These are phyloP conservation scores for Thymus mandschuricus DNA, from an alignment of 257 asterid genomes.

Conservation along the genomic window DNA sequence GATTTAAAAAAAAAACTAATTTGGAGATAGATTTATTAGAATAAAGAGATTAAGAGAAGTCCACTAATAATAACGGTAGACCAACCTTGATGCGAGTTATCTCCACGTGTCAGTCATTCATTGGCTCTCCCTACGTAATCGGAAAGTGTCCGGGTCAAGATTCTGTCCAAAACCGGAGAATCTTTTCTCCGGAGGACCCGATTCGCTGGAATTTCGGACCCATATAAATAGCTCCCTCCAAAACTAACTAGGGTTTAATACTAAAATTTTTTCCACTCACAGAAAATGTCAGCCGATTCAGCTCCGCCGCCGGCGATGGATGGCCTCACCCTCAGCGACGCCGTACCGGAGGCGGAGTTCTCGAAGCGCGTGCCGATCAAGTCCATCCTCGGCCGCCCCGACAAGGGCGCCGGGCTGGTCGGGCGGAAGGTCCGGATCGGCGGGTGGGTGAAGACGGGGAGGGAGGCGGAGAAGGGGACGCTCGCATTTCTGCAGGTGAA, in stretches of 20 bases:
- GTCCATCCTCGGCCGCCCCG: slow-evolving; percentile 68
- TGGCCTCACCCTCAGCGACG: slow-evolving; percentile 44
- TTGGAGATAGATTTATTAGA: too few species aligned
- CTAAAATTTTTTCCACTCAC: background rate
- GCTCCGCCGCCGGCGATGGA: slow-evolving; percentile 58
- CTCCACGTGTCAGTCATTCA: background rate
- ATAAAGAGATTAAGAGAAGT: too few species aligned
- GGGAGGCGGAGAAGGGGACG: slow-evolving; percentile 82
- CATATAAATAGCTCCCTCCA: slow-evolving; percentile 20
- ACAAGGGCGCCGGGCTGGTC: slow-evolving; percentile 75
- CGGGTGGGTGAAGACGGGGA: slow-evolving; percentile 94
- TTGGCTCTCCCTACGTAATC: background rate
- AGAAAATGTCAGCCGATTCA: slow-evolving; percentile 52
- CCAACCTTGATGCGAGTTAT: too few species aligned
- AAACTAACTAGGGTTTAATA: slow-evolving; percentile 36
- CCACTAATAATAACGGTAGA: too few species aligned
- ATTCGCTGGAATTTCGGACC: slow-evolving; percentile 12
- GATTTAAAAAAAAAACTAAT: too few species aligned
- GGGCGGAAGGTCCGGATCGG: slow-evolving; percentile 73
- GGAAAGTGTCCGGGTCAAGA: background rate
- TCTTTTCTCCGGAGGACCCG: slow-evolving; percentile 5
- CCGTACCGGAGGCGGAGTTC: slow-evolving; percentile 58
- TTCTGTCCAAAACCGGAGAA: slow-evolving; percentile 15
- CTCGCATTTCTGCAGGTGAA: slow-evolving; percentile 84
- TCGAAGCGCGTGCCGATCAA: slow-evolving; percentile 81